Evolutionary conservation across 116 monocot genomes (phyloP).

Genomic region (Iris pallida): DNA sequence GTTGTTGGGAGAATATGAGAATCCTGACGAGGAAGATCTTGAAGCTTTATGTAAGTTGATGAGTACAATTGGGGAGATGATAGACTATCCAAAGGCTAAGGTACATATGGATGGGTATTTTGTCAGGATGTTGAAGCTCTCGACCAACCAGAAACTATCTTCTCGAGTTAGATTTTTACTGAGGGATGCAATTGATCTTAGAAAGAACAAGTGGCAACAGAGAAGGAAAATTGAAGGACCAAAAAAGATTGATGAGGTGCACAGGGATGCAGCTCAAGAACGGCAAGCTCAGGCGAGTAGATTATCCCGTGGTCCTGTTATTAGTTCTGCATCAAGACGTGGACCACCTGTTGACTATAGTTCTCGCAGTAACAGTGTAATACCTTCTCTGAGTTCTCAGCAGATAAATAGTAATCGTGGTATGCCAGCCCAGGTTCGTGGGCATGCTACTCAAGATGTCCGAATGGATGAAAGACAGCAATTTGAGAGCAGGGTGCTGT

Average conservation of each 20-base stretch:
- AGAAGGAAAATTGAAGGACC: conserved; percentile 93
- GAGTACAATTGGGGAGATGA: conserved; percentile 85
- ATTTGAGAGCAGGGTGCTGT: conserved; percentile 42
- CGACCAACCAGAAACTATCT: conserved; percentile 60
- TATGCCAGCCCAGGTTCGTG: conserved; percentile 35
- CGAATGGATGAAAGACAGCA: conserved; percentile 57
- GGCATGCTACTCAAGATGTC: conserved; percentile 50
- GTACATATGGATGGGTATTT: conserved; percentile 89
- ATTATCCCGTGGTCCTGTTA: conserved; percentile 51
- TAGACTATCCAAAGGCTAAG: conserved; percentile 72
- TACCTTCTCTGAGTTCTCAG: conserved; percentile 49
- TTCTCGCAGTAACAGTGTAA: conserved; percentile 26
- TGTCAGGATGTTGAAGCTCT: conserved; percentile 52
- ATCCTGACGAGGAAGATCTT: conserved; percentile 82
- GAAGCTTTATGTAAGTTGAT: conserved; percentile 92
- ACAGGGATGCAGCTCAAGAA: conserved; percentile 84
- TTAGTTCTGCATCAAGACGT: conserved; percentile 44
- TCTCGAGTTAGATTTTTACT: conserved; percentile 87
- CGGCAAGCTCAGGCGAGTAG: conserved; percentile 75
- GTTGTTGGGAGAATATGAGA: conserved; percentile 50
- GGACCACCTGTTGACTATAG: conserved; percentile 58
- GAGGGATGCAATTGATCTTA: conserved; percentile 81
- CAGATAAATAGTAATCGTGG: conserved; percentile 27
- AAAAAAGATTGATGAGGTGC: conserved; percentile 95
- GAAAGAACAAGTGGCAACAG: conserved; percentile 86